Evolutionary conservation across 192 early-diverging fungal genomes (phyloP), one percentile per base, ranked within the genome.

Genomic region (Backusella circina): DNA sequence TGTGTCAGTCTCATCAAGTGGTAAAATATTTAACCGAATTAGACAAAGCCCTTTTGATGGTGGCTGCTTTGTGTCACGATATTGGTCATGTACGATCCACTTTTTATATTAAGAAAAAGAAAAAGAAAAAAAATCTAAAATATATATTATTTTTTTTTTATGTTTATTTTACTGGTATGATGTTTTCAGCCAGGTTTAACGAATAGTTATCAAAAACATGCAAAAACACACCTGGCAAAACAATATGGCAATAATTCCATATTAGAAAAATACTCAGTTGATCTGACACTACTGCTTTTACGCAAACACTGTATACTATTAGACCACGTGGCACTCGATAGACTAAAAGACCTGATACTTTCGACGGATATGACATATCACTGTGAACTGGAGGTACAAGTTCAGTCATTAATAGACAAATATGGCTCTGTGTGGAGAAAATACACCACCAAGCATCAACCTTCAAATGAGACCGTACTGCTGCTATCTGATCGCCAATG

Each of bases 1-100:
- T 94, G 71, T 83, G 95, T 15, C 82, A 79, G 26, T 88, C 94
- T 67, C 80, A 94, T 79, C 86, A 86, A 30, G 87, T 90, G 0
- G 82, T 84, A 1, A 86, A 90, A 15, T 91, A 93, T 67, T 77
- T 95, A 5, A 87, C 88, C 13, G 80, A 86, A 12, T 85, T 89
- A 21, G 94, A 95, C 65, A 87, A 91, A 70, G 88, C 91, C 12
- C 87, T 89, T 16, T 75, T 95, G 35, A 81, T 97, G 9, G 87
- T 97, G 41, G 87, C 91, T 44, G 96, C 90, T 8, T 86, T 97
- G 38, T 93, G 93, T 76, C 96, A 97, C 79, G 96, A 97, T 77
- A 89, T 92, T 51, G 90, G 92, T 65, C 92, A 93, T 80, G 90
- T 90, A 90, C 80, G 83, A 64, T 16, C 16, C 41, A 28, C 39